Conservation (phyloP, 345 rosid species). For the Eutrema yunnanense region DNA sequence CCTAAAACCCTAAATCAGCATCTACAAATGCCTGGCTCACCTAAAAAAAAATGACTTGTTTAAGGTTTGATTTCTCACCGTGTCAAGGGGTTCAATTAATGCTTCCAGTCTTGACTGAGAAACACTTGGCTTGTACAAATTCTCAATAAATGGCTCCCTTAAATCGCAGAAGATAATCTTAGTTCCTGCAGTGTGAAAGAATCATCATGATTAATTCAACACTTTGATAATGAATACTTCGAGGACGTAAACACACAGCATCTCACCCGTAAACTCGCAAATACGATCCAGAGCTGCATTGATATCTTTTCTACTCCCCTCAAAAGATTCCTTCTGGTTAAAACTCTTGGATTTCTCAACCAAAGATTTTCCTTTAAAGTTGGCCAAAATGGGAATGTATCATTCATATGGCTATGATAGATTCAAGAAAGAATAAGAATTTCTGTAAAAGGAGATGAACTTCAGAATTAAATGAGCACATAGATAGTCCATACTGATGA, state of each 20-base stretch:
- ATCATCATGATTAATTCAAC: constrained; percentile 15
- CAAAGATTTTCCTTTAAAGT: constrained; percentile 42
- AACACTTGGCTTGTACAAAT: constrained; percentile 74
- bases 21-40: neutral
- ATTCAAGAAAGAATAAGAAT: neutral
- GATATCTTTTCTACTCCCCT: constrained; percentile 82
- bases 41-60: neutral
- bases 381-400: constrained; percentile 4
- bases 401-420: neutral
- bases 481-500: constrained; percentile 49
- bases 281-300: constrained; percentile 85
- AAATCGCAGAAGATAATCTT: constrained; percentile 89
- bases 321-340: constrained; percentile 69
- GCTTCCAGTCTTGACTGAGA: constrained; percentile 76
- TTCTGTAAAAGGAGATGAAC: neutral
- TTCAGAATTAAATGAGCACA: neutral
- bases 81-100: constrained; percentile 74
- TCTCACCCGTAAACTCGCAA: constrained; percentile 81
- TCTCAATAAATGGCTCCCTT: constrained; percentile 77
- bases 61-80: constrained; percentile 38
- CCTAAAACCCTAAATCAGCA: neutral
- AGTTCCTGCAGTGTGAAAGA: constrained; percentile 55
- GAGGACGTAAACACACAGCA: neutral
- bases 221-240: neutral
- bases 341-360: constrained; percentile 66